These are phyloP conservation scores for Penicillium janthinellum DNA, from an alignment of 2,329 filamentous ascomycete species.

Conservation along the genomic window DNA sequence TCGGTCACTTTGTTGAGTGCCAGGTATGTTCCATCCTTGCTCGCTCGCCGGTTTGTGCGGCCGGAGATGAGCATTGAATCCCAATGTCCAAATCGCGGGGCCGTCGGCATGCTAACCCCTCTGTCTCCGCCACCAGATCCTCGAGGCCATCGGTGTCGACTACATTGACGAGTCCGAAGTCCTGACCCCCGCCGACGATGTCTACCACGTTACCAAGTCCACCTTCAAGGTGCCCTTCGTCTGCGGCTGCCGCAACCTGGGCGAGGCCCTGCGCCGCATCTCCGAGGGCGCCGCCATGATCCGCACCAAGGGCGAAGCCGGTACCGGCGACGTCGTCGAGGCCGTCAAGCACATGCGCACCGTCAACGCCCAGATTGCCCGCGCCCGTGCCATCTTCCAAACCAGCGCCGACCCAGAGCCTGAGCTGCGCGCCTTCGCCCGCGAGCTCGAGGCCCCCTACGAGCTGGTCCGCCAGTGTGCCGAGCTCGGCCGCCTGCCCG, in stretches of 20 bases:
- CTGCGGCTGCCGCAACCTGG: constrained; percentile 91
- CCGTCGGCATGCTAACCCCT: constrained; percentile 9
- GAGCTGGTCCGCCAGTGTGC: constrained; percentile 83
- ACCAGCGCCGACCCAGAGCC: constrained; percentile 56
- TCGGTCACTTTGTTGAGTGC: constrained; percentile 97
- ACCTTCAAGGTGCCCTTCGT: constrained; percentile 85
- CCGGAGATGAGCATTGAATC: background rate
- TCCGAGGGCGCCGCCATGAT: constrained; percentile 97
- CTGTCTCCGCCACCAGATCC: constrained; percentile 61
- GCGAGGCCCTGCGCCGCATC: constrained; percentile 88
- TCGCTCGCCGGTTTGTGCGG: background rate
- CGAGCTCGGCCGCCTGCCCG: constrained; percentile 81
- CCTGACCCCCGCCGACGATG: constrained; percentile 87
- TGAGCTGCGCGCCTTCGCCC: constrained; percentile 76
- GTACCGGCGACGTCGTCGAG: constrained; percentile 95
- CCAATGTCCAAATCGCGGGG: constrained; percentile 1
- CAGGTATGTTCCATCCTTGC: constrained; percentile 55
- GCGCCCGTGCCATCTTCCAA: constrained; percentile 61
- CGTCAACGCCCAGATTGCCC: constrained; percentile 78
- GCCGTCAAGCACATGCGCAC: constrained; percentile 95
- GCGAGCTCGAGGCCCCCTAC: constrained; percentile 77
- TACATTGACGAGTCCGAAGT: constrained; percentile 99
- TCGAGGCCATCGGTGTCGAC: constrained; percentile 91
- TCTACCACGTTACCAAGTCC: constrained; percentile 89
- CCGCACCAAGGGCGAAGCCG: constrained; percentile 96